Percentiles rank a stretch among this genome's conserved stretches.
Conservation (phyloP, 805 yeast genomes). For the Candida nitratophila region DNA sequence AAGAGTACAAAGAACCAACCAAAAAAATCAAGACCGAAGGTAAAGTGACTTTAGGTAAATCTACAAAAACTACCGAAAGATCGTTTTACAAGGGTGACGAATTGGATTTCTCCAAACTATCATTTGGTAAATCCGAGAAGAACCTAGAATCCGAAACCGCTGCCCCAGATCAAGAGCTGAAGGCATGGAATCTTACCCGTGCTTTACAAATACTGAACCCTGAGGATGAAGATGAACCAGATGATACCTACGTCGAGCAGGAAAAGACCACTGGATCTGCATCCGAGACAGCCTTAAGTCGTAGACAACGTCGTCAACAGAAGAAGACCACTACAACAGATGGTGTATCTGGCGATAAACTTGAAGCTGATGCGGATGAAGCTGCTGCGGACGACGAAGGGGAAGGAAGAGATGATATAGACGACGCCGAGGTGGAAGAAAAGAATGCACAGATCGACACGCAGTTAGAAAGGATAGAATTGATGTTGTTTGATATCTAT, state of each 20-base stretch:
- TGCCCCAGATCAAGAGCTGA: slow-evolving; percentile 28
- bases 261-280: slow-evolving; percentile 30
- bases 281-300: not conserved
- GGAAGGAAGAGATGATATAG: slow-evolving; percentile 24
- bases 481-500: slow-evolving; percentile 47
- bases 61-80: slow-evolving; percentile 19
- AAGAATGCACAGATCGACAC: slow-evolving; percentile 12
- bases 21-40: not conserved
- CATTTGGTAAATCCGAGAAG: slow-evolving; percentile 29
- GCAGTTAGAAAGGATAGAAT: slow-evolving; percentile 41
- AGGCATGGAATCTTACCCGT: slow-evolving; percentile 44
- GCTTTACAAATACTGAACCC: slow-evolving; percentile 62
- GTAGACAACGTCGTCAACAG: not conserved
- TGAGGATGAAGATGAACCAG: slow-evolving; percentile 80
- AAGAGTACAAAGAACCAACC: slow-evolving; percentile 12
- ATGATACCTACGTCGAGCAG: slow-evolving; percentile 65
- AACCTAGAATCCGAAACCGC: slow-evolving; percentile 4
- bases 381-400: slow-evolving; percentile 15
- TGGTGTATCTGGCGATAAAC: slow-evolving; percentile 9
- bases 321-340: slow-evolving; percentile 3
- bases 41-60: slow-evolving; percentile 7
- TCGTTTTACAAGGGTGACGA: slow-evolving; percentile 15
- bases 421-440: slow-evolving; percentile 9
- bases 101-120: slow-evolving; percentile 17
- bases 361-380: slow-evolving; percentile 19